phyloP scores from a whole-genome alignment of 768 basidiomycete genomes.

The Boletus sp. region DNA sequence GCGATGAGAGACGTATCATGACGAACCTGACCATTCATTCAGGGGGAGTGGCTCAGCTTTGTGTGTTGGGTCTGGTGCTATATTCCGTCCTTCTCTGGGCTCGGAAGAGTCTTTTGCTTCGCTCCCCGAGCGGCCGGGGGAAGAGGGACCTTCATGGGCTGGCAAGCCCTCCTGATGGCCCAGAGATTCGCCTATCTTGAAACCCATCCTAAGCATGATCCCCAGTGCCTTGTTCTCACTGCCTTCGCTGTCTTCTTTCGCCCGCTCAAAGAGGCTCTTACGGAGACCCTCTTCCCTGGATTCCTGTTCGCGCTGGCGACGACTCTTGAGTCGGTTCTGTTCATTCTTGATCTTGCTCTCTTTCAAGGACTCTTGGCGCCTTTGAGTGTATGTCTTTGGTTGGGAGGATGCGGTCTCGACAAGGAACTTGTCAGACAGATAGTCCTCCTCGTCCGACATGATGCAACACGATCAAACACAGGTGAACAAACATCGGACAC shows the following conservation, averaged over 20 bases:
- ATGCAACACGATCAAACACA: neutral
- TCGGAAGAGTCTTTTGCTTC: slow-evolving; percentile 1
- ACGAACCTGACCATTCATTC: slow-evolving; percentile 79
- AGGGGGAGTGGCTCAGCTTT: slow-evolving; percentile 68
- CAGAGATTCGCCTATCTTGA: slow-evolving; percentile 78
- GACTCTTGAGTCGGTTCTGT: slow-evolving; percentile 60
- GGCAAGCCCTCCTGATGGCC: slow-evolving; percentile 39
- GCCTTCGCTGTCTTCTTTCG: slow-evolving; percentile 52
- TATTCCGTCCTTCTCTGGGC: neutral
- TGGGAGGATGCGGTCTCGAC: slow-evolving; percentile 37
- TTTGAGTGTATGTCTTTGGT: slow-evolving; percentile 65
- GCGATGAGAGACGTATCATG: neutral
- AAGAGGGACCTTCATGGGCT: neutral
- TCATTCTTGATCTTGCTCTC: slow-evolving; percentile 62
- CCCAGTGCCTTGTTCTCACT: slow-evolving; percentile 70
- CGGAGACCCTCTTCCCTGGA: slow-evolving; percentile 73
- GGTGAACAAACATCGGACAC: slow-evolving; percentile 22
- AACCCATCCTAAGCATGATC: slow-evolving; percentile 96
- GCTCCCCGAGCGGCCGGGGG: slow-evolving; percentile 1
- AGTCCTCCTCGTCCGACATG: slow-evolving; percentile 80
- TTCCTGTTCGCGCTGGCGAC: slow-evolving; percentile 65
- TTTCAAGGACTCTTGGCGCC: slow-evolving; percentile 62
- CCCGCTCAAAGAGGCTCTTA: slow-evolving; percentile 78
- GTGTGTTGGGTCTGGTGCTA: slow-evolving; percentile 33
- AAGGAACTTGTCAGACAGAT: slow-evolving; percentile 86